phyloP scores from a whole-genome alignment of 106 monocot species.

The Dendrobium officinale region DNA sequence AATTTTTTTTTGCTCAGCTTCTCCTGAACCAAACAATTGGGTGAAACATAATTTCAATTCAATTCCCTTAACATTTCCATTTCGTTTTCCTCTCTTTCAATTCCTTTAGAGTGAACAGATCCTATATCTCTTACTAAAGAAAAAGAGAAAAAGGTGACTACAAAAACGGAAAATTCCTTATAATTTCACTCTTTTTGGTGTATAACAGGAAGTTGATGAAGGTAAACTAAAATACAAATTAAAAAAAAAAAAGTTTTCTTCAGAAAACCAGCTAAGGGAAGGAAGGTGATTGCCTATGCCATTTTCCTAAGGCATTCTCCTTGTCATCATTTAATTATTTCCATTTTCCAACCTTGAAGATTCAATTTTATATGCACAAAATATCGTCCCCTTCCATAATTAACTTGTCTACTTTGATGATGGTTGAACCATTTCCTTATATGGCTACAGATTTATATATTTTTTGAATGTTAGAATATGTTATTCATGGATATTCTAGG shows the following conservation, averaged over 20 bases:
- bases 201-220: neutral
- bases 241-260: neutral
- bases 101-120: too few relatives aligned
- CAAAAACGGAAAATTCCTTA: neutral
- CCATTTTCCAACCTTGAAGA: neutral
- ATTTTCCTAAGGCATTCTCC: neutral
- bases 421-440: neutral
- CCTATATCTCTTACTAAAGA: too few relatives aligned
- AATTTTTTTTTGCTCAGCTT: too few relatives aligned
- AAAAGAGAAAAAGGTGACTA: too few relatives aligned
- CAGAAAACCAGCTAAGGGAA: neutral
- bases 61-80: too few relatives aligned
- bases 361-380: neutral
- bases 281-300: neutral
- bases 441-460: neutral
- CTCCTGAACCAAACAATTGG: too few relatives aligned
- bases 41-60: too few relatives aligned
- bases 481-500: constrained; percentile 27
- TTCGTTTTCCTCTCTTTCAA: too few relatives aligned
- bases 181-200: neutral
- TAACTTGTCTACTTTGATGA: neutral
- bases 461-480: neutral
- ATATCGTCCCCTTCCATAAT: neutral
- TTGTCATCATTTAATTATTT: neutral
- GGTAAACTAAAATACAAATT: neutral